Conservation (phyloP, 2,329 filamentous ascomycete species). For the Alternaria gaisen region DNA sequence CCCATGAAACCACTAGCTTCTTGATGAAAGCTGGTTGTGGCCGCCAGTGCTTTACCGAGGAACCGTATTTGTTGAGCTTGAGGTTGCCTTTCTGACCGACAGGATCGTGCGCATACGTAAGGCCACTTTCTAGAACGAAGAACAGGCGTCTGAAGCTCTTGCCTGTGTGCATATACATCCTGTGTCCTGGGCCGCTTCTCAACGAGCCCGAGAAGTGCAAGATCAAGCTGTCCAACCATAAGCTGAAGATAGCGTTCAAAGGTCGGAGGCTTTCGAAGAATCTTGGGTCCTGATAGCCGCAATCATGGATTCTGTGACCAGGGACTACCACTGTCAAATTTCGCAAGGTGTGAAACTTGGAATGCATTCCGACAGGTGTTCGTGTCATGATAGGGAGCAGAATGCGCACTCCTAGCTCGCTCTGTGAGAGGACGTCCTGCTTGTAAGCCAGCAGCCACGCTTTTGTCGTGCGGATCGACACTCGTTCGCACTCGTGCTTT, state of each 20-base stretch:
- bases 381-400: not conserved
- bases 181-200: not conserved
- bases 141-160: not conserved
- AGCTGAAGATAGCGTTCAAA: conserved; percentile 8
- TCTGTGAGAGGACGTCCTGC: not conserved
- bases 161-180: too few relatives aligned
- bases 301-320: not conserved
- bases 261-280: conserved; percentile 1
- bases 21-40: conserved; percentile 2
- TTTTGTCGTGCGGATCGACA: not conserved
- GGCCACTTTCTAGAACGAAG: conserved; percentile 3
- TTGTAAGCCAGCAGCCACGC: not conserved
- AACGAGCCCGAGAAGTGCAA: conserved; percentile 2
- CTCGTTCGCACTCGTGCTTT: conserved; percentile 3
- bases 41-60: not conserved
- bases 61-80: not conserved
- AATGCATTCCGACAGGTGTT: not conserved
- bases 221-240: conserved; percentile 3
- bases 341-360: conserved; percentile 2
- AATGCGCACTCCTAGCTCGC: not conserved
- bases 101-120: conserved; percentile 7
- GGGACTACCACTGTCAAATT: conserved; percentile 2
- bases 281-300: not conserved
- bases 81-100: not conserved
- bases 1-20: conserved; percentile 7